A percentile compares a stretch with the other conserved stretches of the same genome.
These are phyloP conservation scores for Gonium pectorale DNA, from an alignment of 139 green algal species.

Conservation along the genomic window DNA sequence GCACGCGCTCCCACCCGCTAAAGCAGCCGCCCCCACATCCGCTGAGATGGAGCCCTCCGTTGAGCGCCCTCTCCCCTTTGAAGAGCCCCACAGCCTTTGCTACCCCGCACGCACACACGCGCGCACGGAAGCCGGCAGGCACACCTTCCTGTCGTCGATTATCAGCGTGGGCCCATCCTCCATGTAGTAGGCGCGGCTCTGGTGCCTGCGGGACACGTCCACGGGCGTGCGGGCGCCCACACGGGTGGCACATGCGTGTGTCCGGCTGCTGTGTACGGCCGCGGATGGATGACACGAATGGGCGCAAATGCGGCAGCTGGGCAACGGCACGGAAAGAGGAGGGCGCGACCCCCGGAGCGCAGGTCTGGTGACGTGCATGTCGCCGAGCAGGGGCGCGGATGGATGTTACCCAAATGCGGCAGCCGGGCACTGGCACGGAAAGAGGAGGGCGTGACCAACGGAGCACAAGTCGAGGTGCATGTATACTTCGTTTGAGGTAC, in stretches of 20 bases:
- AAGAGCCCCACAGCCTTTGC: no score
- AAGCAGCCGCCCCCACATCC: neutral
- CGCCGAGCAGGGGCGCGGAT: no score
- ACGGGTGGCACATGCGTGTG: neutral
- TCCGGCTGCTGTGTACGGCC: neutral
- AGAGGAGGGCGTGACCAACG: no score
- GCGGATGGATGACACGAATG: neutral
- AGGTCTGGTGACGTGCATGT: neutral
- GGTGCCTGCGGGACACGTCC: neutral
- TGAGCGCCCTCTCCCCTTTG: no score
- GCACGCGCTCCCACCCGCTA: neutral
- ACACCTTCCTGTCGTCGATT: neutral
- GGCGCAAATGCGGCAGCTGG: neutral
- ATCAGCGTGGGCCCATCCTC: neutral
- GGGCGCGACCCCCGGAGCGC: neutral
- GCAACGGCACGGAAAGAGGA: neutral
- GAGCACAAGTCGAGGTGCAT: no score
- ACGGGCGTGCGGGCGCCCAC: neutral
- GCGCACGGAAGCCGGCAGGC: neutral
- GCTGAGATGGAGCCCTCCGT: neutral
- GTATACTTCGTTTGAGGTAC: no score
- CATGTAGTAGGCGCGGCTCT: conserved; percentile 15
- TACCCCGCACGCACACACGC: neutral
- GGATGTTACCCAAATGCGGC: no score
- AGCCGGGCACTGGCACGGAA: no score